A percentile compares a stretch with the other conserved stretches of the same genome.
phyloP scores from a whole-genome alignment of 2,329 filamentous ascomycete species.

The Endocalyx cinctus region DNA sequence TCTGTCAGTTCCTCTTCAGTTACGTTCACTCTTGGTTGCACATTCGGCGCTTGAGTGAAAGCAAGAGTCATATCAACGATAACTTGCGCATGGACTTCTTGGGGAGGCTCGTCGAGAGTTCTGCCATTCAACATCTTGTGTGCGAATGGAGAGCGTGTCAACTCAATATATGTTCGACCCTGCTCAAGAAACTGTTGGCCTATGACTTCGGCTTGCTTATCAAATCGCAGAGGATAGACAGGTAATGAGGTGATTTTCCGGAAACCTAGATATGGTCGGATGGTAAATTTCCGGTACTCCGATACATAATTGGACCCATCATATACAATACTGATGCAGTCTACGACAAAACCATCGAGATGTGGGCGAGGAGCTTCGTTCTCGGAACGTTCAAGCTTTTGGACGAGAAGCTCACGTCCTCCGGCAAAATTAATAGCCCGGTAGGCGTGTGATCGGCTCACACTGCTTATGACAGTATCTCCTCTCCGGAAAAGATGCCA shows the following conservation, averaged over 20 bases:
- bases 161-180: background rate
- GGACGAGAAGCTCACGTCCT: background rate
- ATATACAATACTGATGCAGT: conserved; percentile 1
- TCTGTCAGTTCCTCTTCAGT: background rate
- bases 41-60: conserved; percentile 1
- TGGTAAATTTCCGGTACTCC: background rate
- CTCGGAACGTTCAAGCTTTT: background rate
- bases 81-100: conserved; percentile 5
- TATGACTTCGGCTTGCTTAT: background rate
- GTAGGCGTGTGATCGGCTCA: background rate
- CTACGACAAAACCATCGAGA: conserved; percentile 1
- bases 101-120: conserved; percentile 6
- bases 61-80: conserved; percentile 6
- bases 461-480: background rate
- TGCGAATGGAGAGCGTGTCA: conserved; percentile 2
- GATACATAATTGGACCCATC: conserved; percentile 1
- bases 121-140: conserved; percentile 4
- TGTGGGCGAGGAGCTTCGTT: background rate
- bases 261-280: background rate
- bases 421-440: background rate
- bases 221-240: background rate
- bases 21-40: background rate
- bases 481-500: background rate
- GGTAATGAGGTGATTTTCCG: background rate
- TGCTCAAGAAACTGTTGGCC: background rate